Base-by-base conservation (phyloP, 768 basidiomycete species). In the Crassisporium funariophilum region DNA sequence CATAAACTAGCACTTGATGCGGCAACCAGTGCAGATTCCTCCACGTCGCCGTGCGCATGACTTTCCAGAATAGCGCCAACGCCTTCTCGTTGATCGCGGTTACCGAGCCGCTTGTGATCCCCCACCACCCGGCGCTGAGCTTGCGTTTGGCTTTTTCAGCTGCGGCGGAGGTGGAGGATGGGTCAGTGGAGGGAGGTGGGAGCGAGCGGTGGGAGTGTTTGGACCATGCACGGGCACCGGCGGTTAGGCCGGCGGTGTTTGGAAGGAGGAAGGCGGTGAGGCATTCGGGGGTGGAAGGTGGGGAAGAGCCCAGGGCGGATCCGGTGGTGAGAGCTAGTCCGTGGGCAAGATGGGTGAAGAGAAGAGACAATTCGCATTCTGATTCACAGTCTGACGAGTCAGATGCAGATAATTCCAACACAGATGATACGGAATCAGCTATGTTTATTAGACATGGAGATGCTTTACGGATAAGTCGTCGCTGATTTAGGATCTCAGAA, bases 11-110 rank as follows among this genome's bases (percentile, higher is more conserved):
- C 13, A 84, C 68, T 33, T 72, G 68, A 55, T 83, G 82, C 2
- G 84, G 82, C 2, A 86, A 60, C 81, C 81, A 83, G 56, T 86
- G 84, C 27, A 86, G 48, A 62, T 86, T 84, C 41, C 73, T 68
- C 84, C 84, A 85, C 21, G 76, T 77, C 31, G 77, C 76, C 8
- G 57, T 57, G 40, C 74, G 61, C 68, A 78, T 70, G 48, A 85
- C 72, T 56, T 66, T 77, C 67, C 74, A 73, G 48, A 84, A 84
- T 29, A 86, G 49, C 23, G 39, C 53, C 25, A 80, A 55, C 3
- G 82, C 75, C 4, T 68, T 70, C 35, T 74, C 77, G 53, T 86
- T 85, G 52, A 85, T 76, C 2, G 52, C 55, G 0, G 68, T 55
- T 17, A 81, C 75, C 0, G 83, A 72, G 4, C 83, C 84, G 24